These are phyloP conservation scores for Diospyros kaki DNA, from an alignment of 148 eudicot species.

Conservation along the genomic window DNA sequence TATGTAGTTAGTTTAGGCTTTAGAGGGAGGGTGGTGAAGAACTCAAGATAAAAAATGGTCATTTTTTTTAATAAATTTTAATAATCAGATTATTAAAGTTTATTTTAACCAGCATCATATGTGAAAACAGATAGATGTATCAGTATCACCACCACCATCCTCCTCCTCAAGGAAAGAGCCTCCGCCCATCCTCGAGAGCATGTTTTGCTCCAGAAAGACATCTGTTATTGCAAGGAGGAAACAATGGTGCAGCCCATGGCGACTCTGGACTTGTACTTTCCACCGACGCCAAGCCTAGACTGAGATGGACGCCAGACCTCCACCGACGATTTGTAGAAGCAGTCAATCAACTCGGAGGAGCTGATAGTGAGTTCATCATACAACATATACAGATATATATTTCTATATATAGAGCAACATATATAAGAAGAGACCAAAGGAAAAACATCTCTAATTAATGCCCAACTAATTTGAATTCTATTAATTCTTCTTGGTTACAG, in stretches of 20 bases:
- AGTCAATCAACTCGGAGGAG: conserved; percentile 92
- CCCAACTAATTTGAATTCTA: conserved; percentile 14
- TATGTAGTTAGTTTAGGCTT: too few relatives aligned
- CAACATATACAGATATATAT: too few relatives aligned
- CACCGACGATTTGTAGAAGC: conserved; percentile 86
- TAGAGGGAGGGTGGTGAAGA: too few relatives aligned
- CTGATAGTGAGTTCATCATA: conserved; percentile 62
- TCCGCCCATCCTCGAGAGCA: conserved; percentile 53
- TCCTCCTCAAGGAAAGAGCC: conserved; percentile 47
- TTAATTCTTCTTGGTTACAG: conserved; percentile 38
- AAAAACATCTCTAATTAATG: neutral
- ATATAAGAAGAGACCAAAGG: neutral
- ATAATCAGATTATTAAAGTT: too few relatives aligned
- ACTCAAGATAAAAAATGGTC: too few relatives aligned
- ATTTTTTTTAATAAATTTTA: too few relatives aligned
- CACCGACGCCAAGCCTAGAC: conserved; percentile 88
- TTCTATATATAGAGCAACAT: neutral
- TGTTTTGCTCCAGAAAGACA: conserved; percentile 61
- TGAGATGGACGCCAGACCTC: conserved; percentile 92
- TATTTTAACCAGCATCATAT: too few relatives aligned
- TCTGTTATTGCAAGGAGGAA: conserved; percentile 67
- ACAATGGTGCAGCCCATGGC: conserved; percentile 34
- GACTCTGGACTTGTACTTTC: conserved; percentile 87
- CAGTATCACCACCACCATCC: conserved; percentile 31
- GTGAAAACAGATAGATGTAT: conserved; percentile 29